A percentile compares a stretch with the other conserved stretches of the same genome.
phyloP scores from a whole-genome alignment of 108 stramenopile species.

The Seminavis robusta region DNA sequence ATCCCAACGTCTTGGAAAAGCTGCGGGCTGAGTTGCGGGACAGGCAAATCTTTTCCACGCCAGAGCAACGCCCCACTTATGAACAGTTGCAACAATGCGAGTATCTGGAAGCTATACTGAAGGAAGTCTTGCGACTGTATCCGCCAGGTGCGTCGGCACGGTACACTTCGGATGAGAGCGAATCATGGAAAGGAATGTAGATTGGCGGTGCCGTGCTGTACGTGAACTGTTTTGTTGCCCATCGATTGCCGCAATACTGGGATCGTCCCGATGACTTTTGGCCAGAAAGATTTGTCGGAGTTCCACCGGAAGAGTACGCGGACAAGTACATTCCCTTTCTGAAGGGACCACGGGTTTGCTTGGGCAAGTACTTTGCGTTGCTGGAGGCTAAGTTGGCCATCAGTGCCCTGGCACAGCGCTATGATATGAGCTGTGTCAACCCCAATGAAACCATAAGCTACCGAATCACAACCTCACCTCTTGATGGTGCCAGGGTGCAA shows the following conservation, averaged over 20 bases:
- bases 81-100: too few relatives aligned
- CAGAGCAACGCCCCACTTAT: too few relatives aligned
- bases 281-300: slow-evolving; percentile 35
- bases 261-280: slow-evolving; percentile 26
- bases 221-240: slow-evolving; percentile 37
- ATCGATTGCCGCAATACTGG: slow-evolving; percentile 32
- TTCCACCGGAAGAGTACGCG: slow-evolving; percentile 10
- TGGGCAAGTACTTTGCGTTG: slow-evolving; percentile 47
- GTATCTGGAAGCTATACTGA: too few relatives aligned
- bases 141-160: slow-evolving; percentile 34
- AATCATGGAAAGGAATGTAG: slow-evolving; percentile 7
- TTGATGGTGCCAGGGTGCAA: not conserved
- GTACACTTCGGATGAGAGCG: slow-evolving; percentile 10
- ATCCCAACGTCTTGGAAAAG: slow-evolving; percentile 16
- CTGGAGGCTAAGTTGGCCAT: slow-evolving; percentile 39
- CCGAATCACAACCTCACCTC: not conserved
- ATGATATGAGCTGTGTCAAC: slow-evolving; percentile 23
- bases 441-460: slow-evolving; percentile 4
- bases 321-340: slow-evolving; percentile 27
- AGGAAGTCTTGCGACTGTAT: slow-evolving; percentile 24
- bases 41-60: too few relatives aligned
- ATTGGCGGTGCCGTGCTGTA: slow-evolving; percentile 26
- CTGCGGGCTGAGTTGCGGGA: slow-evolving; percentile 7
- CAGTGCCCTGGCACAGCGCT: slow-evolving; percentile 24
- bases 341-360: slow-evolving; percentile 38